A percentile compares a stretch with the other conserved stretches of the same genome.
These are phyloP conservation scores for Kodamaea jinghongensis DNA, from an alignment of 805 yeast species.

Conservation along the genomic window DNA sequence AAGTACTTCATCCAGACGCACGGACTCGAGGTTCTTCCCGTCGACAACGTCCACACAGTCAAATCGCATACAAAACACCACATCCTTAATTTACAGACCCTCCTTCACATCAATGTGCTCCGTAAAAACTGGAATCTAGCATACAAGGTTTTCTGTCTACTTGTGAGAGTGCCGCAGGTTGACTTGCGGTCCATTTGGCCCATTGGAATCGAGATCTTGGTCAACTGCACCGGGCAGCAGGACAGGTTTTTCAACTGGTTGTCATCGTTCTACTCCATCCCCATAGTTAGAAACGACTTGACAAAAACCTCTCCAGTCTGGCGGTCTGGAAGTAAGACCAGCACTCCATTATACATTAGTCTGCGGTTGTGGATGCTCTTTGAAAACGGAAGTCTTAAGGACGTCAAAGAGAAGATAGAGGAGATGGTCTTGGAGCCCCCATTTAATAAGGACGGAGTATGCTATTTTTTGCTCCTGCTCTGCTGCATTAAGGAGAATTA, in stretches of 20 bases:
- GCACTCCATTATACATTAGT: constrained; percentile 41
- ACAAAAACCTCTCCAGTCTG: constrained; percentile 31
- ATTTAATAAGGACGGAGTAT: constrained; percentile 38
- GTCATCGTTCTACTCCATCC: constrained; percentile 23
- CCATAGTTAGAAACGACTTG: constrained; percentile 7
- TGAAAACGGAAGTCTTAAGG: constrained; percentile 31
- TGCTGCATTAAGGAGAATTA: constrained; percentile 16
- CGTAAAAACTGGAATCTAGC: constrained; percentile 55
- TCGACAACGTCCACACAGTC: constrained; percentile 7
- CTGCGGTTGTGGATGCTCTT: constrained; percentile 44
- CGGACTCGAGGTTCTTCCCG: constrained; percentile 19
- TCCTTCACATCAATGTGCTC: constrained; percentile 50
- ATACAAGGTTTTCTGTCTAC: constrained; percentile 47
- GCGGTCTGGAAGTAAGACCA: constrained; percentile 38
- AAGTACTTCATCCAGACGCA: constrained; percentile 19
- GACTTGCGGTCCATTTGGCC: constrained; percentile 65
- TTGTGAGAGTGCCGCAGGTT: constrained; percentile 47
- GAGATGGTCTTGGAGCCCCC: constrained; percentile 43
- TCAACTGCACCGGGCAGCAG: constrained; percentile 13
- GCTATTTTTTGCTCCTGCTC: constrained; percentile 34
- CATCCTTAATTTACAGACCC: constrained; percentile 33
- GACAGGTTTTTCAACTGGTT: constrained; percentile 39
- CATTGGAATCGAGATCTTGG: constrained; percentile 56
- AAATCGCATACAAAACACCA: constrained; percentile 22
- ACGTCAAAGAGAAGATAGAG: constrained; percentile 33